These are phyloP conservation scores for Ceratocystis papillata DNA, from an alignment of 2,329 filamentous ascomycete genomes.

Conservation along the genomic window DNA sequence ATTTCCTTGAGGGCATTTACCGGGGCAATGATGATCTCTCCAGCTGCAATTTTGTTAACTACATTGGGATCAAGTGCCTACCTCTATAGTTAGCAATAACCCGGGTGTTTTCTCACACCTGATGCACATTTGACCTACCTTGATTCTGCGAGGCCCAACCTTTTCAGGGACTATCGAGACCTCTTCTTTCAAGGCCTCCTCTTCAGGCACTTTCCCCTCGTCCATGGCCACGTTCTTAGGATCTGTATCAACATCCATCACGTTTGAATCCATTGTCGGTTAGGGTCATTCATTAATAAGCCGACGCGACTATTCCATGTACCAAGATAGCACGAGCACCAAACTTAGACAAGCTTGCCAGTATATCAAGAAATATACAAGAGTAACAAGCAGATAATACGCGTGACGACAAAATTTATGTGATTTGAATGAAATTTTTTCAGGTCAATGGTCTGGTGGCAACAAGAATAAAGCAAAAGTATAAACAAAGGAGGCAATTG, in stretches of 20 bases:
- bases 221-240: too few species aligned
- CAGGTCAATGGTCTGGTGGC: too few species aligned
- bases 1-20: slow-evolving; percentile 94
- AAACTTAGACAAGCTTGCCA: too few species aligned
- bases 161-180: not conserved
- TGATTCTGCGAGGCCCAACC: slow-evolving; percentile 12
- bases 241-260: not conserved
- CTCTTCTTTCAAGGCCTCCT: not conserved
- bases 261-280: not conserved
- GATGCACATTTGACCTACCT: slow-evolving; percentile 4
- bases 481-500: not conserved
- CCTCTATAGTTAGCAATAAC: not conserved
- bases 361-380: too few species aligned
- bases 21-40: slow-evolving; percentile 95
- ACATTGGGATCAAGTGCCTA: slow-evolving; percentile 83
- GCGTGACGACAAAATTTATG: too few species aligned
- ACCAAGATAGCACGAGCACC: too few species aligned
- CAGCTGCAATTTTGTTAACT: slow-evolving; percentile 96
- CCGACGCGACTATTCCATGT: too few species aligned
- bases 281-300: not conserved
- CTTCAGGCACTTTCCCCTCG: not conserved
- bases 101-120: not conserved
- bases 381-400: too few species aligned
- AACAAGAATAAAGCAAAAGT: too few species aligned
- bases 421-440: too few species aligned